Evolutionary conservation across 345 rosid genomes (phyloP).

Genomic region (Hirschfeldia incana): DNA sequence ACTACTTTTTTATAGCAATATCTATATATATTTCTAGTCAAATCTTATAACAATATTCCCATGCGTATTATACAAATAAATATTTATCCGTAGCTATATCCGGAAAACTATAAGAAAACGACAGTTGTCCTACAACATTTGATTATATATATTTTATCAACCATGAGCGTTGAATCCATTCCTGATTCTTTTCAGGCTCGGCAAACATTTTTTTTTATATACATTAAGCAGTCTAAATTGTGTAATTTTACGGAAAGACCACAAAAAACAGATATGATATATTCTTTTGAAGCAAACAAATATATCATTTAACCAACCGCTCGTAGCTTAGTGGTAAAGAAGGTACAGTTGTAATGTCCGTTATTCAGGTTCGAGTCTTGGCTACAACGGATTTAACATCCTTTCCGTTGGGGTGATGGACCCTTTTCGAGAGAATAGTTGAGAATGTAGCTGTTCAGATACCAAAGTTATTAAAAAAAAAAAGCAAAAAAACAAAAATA

Average conservation of each 20-base stretch:
- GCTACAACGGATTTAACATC: no score
- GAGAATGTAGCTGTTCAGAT: no score
- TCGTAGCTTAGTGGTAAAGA: no score
- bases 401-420: no score
- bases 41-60: slow-evolving; percentile 14
- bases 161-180: neutral
- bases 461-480: no score
- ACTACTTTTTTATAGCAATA: slow-evolving; percentile 9
- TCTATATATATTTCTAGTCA: no score
- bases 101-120: neutral
- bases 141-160: neutral
- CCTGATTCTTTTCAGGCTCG: neutral
- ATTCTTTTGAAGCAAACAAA: neutral
- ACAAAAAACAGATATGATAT: neutral
- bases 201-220: neutral
- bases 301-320: neutral
- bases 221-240: neutral
- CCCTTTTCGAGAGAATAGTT: no score
- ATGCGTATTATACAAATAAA: slow-evolving; percentile 11
- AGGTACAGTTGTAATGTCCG: no score
- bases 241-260: neutral
- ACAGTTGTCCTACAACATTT: neutral
- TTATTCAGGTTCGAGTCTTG: no score
- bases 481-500: no score
- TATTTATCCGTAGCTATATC: neutral